phyloP scores from a whole-genome alignment of 768 basidiomycete genomes.

The Tulasnella sp. region DNA sequence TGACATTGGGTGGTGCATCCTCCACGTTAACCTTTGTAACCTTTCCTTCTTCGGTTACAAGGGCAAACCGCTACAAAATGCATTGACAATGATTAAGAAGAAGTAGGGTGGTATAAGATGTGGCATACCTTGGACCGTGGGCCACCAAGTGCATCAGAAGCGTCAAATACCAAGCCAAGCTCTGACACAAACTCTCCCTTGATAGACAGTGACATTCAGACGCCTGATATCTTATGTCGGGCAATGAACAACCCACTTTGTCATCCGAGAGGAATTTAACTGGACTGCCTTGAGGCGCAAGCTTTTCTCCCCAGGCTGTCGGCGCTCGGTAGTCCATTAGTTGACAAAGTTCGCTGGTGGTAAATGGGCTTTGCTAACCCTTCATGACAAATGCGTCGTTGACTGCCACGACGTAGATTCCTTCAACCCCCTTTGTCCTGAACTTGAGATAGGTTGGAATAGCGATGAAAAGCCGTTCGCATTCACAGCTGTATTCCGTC shows the following conservation, averaged over 20 bases:
- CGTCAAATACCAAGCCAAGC: constrained; percentile 53
- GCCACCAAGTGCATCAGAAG: constrained; percentile 48
- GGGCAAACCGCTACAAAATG: constrained; percentile 46
- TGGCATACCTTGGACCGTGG: constrained; percentile 49
- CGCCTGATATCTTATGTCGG: too few relatives aligned
- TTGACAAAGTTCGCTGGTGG: not conserved
- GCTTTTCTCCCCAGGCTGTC: constrained; percentile 50
- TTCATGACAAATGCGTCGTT: constrained; percentile 72
- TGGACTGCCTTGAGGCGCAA: constrained; percentile 44
- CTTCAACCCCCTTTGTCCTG: constrained; percentile 41
- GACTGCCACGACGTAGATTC: constrained; percentile 55
- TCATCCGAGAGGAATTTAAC: constrained; percentile 62
- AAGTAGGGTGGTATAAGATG: not conserved
- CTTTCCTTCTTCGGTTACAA: constrained; percentile 58
- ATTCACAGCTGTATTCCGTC: not conserved
- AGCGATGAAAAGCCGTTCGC: not conserved
- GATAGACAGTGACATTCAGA: not conserved
- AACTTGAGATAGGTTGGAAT: constrained; percentile 32
- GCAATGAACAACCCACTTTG: constrained; percentile 27
- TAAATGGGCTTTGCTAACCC: constrained; percentile 27
- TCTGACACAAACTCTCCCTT: constrained; percentile 36
- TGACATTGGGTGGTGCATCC: constrained; percentile 35
- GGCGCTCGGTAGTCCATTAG: not conserved
- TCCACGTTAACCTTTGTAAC: constrained; percentile 56
- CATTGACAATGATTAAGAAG: not conserved